Percentiles rank a stretch among this genome's conserved stretches.
Conservation (phyloP, 2,329 filamentous ascomycete species). For the Penicillium fuscoglaucum region DNA sequence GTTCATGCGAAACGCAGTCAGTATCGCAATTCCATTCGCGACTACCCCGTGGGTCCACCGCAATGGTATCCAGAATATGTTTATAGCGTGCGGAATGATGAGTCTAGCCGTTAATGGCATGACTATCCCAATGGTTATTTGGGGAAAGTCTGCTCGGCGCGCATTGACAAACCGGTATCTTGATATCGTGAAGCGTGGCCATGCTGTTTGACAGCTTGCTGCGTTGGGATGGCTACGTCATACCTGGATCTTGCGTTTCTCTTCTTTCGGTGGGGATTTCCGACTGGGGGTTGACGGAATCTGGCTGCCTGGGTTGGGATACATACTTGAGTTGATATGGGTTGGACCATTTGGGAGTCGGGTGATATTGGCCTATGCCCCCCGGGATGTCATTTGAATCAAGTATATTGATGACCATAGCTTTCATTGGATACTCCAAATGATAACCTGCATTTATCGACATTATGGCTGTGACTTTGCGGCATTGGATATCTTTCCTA, state of each 20-base stretch:
- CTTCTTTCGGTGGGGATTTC: background rate
- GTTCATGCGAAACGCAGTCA: slow-evolving; percentile 35
- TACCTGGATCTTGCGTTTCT: no score
- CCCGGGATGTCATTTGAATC: background rate
- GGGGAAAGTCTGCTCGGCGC: slow-evolving; percentile 23
- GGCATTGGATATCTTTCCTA: background rate
- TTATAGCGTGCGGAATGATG: slow-evolving; percentile 29
- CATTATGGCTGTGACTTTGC: background rate
- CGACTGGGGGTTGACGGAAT: background rate
- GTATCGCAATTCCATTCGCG: slow-evolving; percentile 35
- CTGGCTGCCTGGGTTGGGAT: background rate
- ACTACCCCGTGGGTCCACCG: slow-evolving; percentile 31
- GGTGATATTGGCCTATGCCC: background rate
- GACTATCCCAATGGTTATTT: slow-evolving; percentile 26
- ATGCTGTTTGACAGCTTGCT: background rate
- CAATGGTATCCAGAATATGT: slow-evolving; percentile 30
- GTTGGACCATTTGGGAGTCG: background rate
- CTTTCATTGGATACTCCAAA: background rate
- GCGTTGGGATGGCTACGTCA: background rate
- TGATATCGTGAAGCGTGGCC: slow-evolving; percentile 13
- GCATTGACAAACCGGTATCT: slow-evolving; percentile 15
- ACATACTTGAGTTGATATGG: background rate
- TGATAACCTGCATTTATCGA: background rate
- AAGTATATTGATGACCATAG: no score
- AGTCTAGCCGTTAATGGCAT: slow-evolving; percentile 22